These are phyloP conservation scores for Calonectria pteridis DNA, from an alignment of 2,329 filamentous ascomycete species.

Conservation along the genomic window DNA sequence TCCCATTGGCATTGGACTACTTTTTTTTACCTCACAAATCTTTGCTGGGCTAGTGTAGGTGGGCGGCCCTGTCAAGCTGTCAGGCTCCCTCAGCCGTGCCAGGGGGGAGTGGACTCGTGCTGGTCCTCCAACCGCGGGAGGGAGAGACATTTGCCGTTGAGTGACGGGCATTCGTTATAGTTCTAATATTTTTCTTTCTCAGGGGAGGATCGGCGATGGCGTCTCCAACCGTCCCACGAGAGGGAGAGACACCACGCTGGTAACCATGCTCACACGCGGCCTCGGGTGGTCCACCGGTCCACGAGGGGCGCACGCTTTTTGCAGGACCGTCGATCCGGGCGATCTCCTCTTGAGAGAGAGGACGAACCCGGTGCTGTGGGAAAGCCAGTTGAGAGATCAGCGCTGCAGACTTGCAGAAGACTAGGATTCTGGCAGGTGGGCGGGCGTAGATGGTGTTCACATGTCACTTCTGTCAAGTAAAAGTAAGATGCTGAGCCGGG, in stretches of 20 bases:
- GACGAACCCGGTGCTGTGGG: not conserved
- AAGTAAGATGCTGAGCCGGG: not conserved
- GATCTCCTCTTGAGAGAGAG: constrained; percentile 8
- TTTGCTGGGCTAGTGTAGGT: not conserved
- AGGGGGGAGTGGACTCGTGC: not conserved
- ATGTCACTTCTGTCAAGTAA: not conserved
- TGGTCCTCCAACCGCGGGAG: not conserved
- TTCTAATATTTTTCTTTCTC: not conserved
- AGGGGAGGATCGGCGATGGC: not conserved
- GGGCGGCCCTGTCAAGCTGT: not conserved
- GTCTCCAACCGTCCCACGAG: constrained; percentile 5
- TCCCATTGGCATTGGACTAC: not conserved
- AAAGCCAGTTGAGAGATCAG: not conserved
- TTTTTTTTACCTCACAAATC: not conserved
- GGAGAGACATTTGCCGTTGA: constrained; percentile 5
- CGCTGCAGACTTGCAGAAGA: not conserved
- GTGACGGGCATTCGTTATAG: not conserved
- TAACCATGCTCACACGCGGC: not conserved
- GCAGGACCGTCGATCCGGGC: not conserved
- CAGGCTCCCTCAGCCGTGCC: not conserved
- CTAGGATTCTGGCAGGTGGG: not conserved
- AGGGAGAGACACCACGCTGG: constrained; percentile 22
- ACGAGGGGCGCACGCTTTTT: constrained; percentile 13
- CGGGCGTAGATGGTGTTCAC: not conserved
- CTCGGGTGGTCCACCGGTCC: not conserved